phyloP scores from a whole-genome alignment of 495 filamentous ascomycete species.

The Penicillium pulvis region DNA sequence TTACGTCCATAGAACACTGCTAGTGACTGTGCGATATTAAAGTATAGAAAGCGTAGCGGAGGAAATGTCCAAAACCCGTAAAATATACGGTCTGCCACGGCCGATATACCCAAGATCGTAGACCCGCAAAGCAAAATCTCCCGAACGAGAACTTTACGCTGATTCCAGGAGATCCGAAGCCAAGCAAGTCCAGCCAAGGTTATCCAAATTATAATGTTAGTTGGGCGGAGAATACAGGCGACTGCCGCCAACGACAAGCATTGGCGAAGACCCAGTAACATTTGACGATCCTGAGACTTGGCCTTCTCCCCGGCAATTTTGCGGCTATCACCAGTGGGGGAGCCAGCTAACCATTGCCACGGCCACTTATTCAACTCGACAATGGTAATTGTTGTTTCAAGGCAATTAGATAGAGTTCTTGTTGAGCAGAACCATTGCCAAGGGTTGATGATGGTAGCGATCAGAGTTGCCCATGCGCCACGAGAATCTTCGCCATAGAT shows the following conservation, averaged over 20 bases:
- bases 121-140: conserved; percentile 71
- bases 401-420: conserved; percentile 87
- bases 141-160: conserved; percentile 55
- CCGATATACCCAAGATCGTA: conserved; percentile 60
- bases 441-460: conserved; percentile 76
- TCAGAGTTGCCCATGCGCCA: conserved; percentile 63
- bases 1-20: conserved; percentile 91
- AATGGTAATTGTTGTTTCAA: conserved; percentile 86
- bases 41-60: conserved; percentile 83
- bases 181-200: conserved; percentile 52
- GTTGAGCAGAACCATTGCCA: conserved; percentile 98
- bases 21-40: conserved; percentile 85
- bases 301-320: conserved; percentile 10
- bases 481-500: conserved; percentile 69
- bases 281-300: not conserved
- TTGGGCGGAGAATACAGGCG: conserved; percentile 87
- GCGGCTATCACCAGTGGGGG: conserved; percentile 6
- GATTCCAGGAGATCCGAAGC: conserved; percentile 37
- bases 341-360: conserved; percentile 63
- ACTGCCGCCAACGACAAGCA: conserved; percentile 76
- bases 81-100: conserved; percentile 72
- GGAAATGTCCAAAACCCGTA: conserved; percentile 91
- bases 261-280: conserved; percentile 49
- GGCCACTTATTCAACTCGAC: conserved; percentile 84
- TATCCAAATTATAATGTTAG: conserved; percentile 86